Evolutionary conservation across 2,329 filamentous ascomycete genomes (phyloP).

Genomic region (Aspergillus calidoustus): DNA sequence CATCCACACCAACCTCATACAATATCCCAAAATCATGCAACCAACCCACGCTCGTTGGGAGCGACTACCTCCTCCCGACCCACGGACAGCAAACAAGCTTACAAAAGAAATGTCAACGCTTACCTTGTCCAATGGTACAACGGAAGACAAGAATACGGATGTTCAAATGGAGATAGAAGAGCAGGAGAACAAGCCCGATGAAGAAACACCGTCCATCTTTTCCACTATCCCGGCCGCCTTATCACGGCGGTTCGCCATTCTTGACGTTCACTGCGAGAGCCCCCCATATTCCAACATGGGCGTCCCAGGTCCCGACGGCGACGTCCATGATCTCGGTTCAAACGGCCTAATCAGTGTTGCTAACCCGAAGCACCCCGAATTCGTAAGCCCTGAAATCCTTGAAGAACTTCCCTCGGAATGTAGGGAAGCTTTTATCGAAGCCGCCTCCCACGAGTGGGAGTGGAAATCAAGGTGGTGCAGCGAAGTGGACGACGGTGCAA

Average conservation of each 20-base stretch:
- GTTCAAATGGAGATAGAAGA: slow-evolving; percentile 9
- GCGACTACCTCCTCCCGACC: slow-evolving; percentile 60
- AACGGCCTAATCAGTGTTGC: slow-evolving; percentile 47
- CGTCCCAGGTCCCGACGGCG: slow-evolving; percentile 57
- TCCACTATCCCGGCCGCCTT: slow-evolving; percentile 60
- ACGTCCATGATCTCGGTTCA: slow-evolving; percentile 45
- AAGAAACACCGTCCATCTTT: slow-evolving; percentile 51
- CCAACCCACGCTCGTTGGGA: slow-evolving; percentile 86
- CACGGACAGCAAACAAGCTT: slow-evolving; percentile 32
- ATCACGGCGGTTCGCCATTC: slow-evolving; percentile 65
- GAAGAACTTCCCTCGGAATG: slow-evolving; percentile 58
- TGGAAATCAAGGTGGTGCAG: slow-evolving; percentile 79
- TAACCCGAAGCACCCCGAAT: slow-evolving; percentile 41
- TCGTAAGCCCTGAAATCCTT: slow-evolving; percentile 46
- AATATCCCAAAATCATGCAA: slow-evolving; percentile 86
- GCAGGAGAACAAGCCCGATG: slow-evolving; percentile 22
- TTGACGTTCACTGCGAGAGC: slow-evolving; percentile 65
- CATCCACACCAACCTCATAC: slow-evolving; percentile 89
- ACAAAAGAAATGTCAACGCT: slow-evolving; percentile 41
- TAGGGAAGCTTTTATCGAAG: slow-evolving; percentile 71
- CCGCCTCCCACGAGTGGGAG: slow-evolving; percentile 64
- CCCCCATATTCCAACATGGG: slow-evolving; percentile 62
- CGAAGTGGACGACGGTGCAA: slow-evolving; percentile 62
- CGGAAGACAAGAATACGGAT: slow-evolving; percentile 24
- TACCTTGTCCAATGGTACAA: slow-evolving; percentile 38